Evolutionary conservation across 2,329 filamentous ascomycete genomes (phyloP), one percentile per base, ranked within the genome.

Genomic region (Rutstroemia sp.): DNA sequence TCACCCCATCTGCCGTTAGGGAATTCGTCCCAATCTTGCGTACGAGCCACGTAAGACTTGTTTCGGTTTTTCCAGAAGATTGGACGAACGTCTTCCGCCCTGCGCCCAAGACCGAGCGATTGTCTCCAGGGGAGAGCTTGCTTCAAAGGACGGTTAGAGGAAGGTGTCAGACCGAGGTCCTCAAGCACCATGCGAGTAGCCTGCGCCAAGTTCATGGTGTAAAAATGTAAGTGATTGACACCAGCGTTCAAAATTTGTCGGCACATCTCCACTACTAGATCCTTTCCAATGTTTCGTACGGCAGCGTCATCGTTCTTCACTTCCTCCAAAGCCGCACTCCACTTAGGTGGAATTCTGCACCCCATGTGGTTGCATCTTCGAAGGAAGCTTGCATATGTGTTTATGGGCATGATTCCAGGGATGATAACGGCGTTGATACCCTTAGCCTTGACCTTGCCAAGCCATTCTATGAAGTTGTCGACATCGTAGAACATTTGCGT

Each of bases 401-500:
- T 89, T 66, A 99, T 97, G 1, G 89, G 89, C 87, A 95, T 92
- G 69, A 92, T 92, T 23, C 90, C 91, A 2, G 88, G 88, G 49
- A 95, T 81, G 63, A 95, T 94, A 16, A 89, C 89, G 34, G 94
- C 78, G 25, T 76, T 85, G 68, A 99, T 92, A 48, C 94, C 94
- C 67, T 83, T 85, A 52, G 86, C 89, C 50, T 92, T 87, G 58
- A 92, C 91, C 70, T 89, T 94, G 64, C 82, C 78, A 39, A 95
- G 88, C 94, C 94, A 99, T 53, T 85, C 81, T 54, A 97, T 74
- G 73, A 99, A 99, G 69, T 94, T 92, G 68, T 99, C 92, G 50
- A 84, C 92, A 68, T 99, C 92, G 76, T 99, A 99, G 75, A 97
- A 97, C 94, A 99, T 99, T 75, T 99, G 94, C 0, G 94, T 97